These are phyloP conservation scores for Naegleria gruberi DNA, from an alignment of 208 protist genomes.

Conservation along the genomic window DNA sequence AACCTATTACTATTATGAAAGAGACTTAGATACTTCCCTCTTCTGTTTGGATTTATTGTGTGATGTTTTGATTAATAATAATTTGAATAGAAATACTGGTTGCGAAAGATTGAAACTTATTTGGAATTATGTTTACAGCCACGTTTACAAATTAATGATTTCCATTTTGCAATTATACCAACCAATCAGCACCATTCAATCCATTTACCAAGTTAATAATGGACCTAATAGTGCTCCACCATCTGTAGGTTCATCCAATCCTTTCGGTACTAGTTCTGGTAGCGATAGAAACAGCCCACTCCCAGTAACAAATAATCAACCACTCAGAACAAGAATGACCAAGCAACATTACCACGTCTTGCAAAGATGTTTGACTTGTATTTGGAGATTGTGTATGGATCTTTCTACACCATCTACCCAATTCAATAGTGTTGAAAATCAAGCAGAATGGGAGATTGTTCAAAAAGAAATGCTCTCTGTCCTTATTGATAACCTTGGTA, in stretches of 20 bases:
- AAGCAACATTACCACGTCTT: not conserved
- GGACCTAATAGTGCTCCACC: not conserved
- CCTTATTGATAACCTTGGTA: not conserved
- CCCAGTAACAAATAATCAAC: not conserved
- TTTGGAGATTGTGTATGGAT: not conserved
- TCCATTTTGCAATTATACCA: not conserved
- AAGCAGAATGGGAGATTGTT: not conserved
- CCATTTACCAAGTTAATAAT: not conserved
- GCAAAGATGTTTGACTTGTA: not conserved
- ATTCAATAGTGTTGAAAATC: not conserved
- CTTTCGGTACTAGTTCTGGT: not conserved
- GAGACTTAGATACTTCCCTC: not conserved
- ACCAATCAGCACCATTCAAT: not conserved
- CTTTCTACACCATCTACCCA: not conserved
- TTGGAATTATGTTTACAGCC: not conserved
- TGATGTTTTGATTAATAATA: not conserved
- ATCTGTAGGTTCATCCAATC: not conserved
- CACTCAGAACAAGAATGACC: not conserved
- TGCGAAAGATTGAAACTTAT: not conserved
- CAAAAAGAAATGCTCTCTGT: not conserved
- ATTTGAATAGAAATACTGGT: not conserved
- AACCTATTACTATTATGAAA: not conserved
- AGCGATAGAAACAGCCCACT: not conserved
- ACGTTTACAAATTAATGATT: not conserved
- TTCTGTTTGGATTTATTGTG: slow-evolving; percentile 13